Evolutionary conservation across 2,329 filamentous ascomycete genomes (phyloP), one percentile per base, ranked within the genome.

Genomic region (Monosporascus cannonballus): DNA sequence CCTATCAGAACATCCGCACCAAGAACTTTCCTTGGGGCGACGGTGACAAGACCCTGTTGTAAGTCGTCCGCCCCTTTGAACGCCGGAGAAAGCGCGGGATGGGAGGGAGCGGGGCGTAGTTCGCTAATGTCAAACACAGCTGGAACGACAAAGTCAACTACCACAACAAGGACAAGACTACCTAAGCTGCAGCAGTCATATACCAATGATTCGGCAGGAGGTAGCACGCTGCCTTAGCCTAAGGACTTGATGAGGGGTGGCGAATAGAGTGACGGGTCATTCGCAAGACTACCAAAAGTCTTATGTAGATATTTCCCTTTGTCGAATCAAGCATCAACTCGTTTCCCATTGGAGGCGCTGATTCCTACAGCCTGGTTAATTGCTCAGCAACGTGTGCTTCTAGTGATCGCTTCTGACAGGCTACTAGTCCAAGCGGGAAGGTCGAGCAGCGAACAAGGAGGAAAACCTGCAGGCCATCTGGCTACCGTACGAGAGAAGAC

Each of bases 101-200:
- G 36, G 30, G 45, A 30, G 52, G 38, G 38, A 38, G 30, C 22
- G 34, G 38, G 49, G 41, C 49, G 24, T 30, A 17, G n/a, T 44
- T 48, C 9, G 42, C 61, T 63, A 53, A 68, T 56, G 37, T 9
- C 51, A 42, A 36, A 54, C 59, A 45, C 51, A 90, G 88, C 87
- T 99, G 94, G 94, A 97, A 97, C 76, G 79, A 86, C 61, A 81
- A 79, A 54, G 91, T 96, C 79, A 97, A 97, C 85, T 93, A 96
- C 80, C 91, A 97, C 85, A 91, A 96, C 80, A 88, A 87, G 78
- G 87, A 95, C 78, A 90, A 89, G 82, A 67, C 71, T 56, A 65
- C 69, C 54, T 80, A 76, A 74, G 61, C 54, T 53, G 34, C 34
- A 20, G 27, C 22, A 46, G n/a, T 24, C 14, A 22, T n/a, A n/a